A percentile compares a stretch with the other conserved stretches of the same genome.
These are phyloP conservation scores for Eucalyptus urophylla DNA, from an alignment of 345 rosid genomes.

Conservation along the genomic window DNA sequence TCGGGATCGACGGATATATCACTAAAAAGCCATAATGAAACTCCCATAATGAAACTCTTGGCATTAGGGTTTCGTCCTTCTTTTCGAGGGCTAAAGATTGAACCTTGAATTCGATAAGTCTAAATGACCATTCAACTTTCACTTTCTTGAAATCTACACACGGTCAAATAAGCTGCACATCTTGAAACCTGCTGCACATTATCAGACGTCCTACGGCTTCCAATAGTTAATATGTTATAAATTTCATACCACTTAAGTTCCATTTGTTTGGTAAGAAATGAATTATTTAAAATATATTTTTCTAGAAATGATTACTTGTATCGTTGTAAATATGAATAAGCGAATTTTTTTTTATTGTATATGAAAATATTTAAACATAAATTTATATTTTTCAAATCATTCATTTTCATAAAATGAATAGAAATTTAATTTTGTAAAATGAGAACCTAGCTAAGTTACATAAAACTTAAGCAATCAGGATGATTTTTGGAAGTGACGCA, in stretches of 20 bases:
- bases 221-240: not conserved
- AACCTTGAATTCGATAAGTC: not conserved
- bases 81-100: not conserved
- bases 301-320: too few species aligned
- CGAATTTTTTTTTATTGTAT: too few species aligned
- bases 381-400: too few species aligned
- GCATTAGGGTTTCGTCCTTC: not conserved
- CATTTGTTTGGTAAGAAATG: not conserved
- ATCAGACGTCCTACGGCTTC: not conserved
- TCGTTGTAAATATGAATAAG: not conserved
- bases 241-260: not conserved
- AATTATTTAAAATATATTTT: too few species aligned
- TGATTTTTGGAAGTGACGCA: not conserved
- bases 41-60: not conserved
- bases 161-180: not conserved
- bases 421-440: too few species aligned
- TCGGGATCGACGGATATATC: not conserved
- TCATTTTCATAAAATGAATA: rapidly evolving
- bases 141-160: not conserved
- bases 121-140: not conserved
- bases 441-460: not conserved
- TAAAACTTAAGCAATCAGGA: not conserved
- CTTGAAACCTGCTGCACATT: not conserved
- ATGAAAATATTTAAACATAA: too few species aligned
- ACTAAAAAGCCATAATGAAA: not conserved